Evolutionary conservation across 768 basidiomycete species (phyloP), one percentile per base, ranked within the genome.

Genomic region (Neoboletus magnificus): DNA sequence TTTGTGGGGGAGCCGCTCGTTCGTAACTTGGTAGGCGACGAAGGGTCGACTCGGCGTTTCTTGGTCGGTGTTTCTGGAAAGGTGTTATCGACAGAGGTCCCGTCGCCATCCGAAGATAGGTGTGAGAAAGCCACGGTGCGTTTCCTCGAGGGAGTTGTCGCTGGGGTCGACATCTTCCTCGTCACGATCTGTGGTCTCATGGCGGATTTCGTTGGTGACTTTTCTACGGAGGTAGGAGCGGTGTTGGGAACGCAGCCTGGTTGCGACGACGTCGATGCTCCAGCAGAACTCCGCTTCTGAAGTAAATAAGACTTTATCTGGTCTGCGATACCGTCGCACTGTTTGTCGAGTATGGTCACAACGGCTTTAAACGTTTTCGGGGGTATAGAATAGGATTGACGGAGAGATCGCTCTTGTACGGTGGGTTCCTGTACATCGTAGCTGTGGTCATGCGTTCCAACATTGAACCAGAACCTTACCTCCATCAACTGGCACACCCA

Each of bases 21-120:
- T 15, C 56, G 51, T 18, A 56, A 50, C 39, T 67, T 66, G 27
- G 29, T 37, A 4, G 57, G 58, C 2, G 52, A 52, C 30, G 59
- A 48, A 10, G 59, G 46, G 10, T 70, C 70, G 3, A 69, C 45
- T 50, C 71, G 77, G 36, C 70, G 70, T 60, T 68, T 77, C 57
- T 80, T 80, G 33, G 70, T 73, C 0, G 79, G 80, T 6, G 80
- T 75, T 48, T 71, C 68, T 5, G 76, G 76, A 51, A 75, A 52
- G 55, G 69, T 39, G 22, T 67, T 16, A 50, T 73, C 42, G 63
- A 75, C 53, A 53, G 66, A 50, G 63, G 70, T 57, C 54, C 71
- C 32, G 6, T 47, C 29, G 2, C 35, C 58, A 48, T 63, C 45
- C 8, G 55, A 43, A 20, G 61, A 61, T 10, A 45, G 20, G 13